Evolutionary conservation across 2,329 filamentous ascomycete species (phyloP).

Genomic region (Ophiocordyceps australis): DNA sequence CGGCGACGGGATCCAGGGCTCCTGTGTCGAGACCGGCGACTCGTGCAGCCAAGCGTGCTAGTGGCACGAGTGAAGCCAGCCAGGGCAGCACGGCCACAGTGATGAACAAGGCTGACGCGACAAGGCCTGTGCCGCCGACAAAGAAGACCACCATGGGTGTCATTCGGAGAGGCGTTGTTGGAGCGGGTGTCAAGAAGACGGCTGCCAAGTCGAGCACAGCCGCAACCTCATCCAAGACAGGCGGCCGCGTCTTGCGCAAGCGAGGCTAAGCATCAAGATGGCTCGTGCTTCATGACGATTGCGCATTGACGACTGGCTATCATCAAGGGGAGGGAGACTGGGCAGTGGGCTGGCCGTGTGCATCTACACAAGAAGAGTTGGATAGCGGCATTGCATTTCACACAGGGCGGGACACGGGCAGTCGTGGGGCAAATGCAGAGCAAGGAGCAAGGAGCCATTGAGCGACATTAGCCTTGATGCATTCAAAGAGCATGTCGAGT

Average conservation of each 20-base stretch:
- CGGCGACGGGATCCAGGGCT: constrained; percentile 17
- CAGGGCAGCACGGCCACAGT: constrained; percentile 47
- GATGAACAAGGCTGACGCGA: constrained; percentile 30
- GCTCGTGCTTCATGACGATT: too few species aligned
- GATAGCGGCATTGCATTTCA: too few species aligned
- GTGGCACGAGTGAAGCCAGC: constrained; percentile 43
- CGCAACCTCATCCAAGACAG: constrained; percentile 22
- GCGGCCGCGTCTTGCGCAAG: constrained; percentile 36
- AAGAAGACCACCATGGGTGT: constrained; percentile 37
- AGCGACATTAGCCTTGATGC: too few species aligned
- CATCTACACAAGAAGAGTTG: too few species aligned
- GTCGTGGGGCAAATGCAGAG: too few species aligned
- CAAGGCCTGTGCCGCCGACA: constrained; percentile 15
- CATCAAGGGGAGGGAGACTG: too few species aligned
- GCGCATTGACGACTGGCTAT: too few species aligned
- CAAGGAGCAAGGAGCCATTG: too few species aligned
- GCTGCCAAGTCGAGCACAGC: constrained; percentile 20
- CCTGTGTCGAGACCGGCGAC: constrained; percentile 19
- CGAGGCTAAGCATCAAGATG: constrained; percentile 17
- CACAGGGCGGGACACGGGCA: too few species aligned
- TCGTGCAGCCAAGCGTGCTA: constrained; percentile 32
- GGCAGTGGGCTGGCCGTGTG: background rate
- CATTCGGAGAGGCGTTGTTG: constrained; percentile 31
- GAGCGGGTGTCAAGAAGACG: constrained; percentile 29
- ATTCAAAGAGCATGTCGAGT: too few species aligned